phyloP scores from a whole-genome alignment of 2,329 filamentous ascomycete genomes.

The Fusarium sp. region DNA sequence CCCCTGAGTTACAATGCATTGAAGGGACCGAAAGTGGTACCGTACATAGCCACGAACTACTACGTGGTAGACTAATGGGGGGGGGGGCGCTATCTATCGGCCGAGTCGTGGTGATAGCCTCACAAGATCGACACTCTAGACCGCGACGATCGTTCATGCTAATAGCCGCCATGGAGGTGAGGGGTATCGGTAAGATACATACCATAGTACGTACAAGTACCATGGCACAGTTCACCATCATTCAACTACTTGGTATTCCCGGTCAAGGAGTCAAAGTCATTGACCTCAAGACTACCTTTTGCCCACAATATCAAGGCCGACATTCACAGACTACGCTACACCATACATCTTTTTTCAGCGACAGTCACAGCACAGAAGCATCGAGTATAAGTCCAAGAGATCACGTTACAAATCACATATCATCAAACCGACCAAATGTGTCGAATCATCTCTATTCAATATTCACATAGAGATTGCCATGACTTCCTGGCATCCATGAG shows the following conservation, averaged over 20 bases:
- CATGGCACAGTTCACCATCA: not conserved
- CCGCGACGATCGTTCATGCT: conserved; percentile 6
- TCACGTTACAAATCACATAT: conserved; percentile 4
- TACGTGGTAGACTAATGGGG: not conserved
- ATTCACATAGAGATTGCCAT: conserved; percentile 41
- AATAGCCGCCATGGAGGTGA: conserved; percentile 1
- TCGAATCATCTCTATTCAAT: conserved; percentile 47
- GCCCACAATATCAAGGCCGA: not conserved
- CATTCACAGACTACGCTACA: not conserved
- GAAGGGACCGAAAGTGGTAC: not conserved
- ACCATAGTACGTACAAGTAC: not conserved
- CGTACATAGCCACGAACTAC: not conserved
- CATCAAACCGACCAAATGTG: conserved; percentile 4
- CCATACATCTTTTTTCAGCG: not conserved
- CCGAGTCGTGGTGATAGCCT: conserved; percentile 34
- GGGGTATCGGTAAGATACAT: conserved; percentile 7
- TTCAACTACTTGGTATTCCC: not conserved
- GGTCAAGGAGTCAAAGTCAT: not conserved
- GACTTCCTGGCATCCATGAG: conserved; percentile 47
- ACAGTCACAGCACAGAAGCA: not conserved
- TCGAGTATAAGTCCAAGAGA: not conserved
- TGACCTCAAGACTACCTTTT: not conserved
- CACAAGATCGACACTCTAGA: conserved; percentile 21
- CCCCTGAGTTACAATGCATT: not conserved
- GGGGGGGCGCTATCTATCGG: conserved; percentile 1